These are phyloP conservation scores for Psilocybe sp. DNA, from an alignment of 768 basidiomycete species.

Conservation along the genomic window DNA sequence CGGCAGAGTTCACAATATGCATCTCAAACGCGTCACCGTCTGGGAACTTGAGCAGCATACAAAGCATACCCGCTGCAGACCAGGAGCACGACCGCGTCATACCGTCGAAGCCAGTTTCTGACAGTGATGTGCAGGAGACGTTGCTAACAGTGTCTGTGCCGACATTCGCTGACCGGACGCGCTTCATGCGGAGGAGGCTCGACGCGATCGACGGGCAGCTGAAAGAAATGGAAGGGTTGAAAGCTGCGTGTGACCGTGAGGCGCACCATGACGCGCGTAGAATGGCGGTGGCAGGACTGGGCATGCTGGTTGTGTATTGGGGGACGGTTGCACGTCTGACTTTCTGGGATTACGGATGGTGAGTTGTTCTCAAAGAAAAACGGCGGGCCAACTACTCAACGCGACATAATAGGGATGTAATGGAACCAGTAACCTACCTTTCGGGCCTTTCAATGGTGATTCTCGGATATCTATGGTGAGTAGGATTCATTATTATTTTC, in stretches of 20 bases:
- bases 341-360: conserved; percentile 61
- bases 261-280: conserved; percentile 55
- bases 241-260: conserved; percentile 51
- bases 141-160: conserved; percentile 55
- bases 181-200: conserved; percentile 51
- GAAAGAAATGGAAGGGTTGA: conserved; percentile 49
- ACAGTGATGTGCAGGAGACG: conserved; percentile 10
- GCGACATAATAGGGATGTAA: conserved; percentile 46
- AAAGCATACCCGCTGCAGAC: neutral
- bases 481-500: neutral
- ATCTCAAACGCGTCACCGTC: conserved; percentile 24
- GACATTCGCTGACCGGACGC: conserved; percentile 60
- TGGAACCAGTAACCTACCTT: conserved; percentile 72
- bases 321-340: conserved; percentile 59
- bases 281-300: conserved; percentile 58
- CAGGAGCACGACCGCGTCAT: conserved; percentile 3
- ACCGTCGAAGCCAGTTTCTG: conserved; percentile 1
- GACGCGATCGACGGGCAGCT: conserved; percentile 40
- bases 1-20: conserved; percentile 50
- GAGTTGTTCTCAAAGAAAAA: conserved; percentile 2
- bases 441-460: conserved; percentile 60
- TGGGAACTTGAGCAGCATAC: conserved; percentile 1
- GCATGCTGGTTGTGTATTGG: conserved; percentile 63
- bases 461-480: conserved; percentile 57
- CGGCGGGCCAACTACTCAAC: neutral